Evolutionary conservation across 2,329 filamentous ascomycete species (phyloP).

Genomic region (Mycosphaerella arachidis): DNA sequence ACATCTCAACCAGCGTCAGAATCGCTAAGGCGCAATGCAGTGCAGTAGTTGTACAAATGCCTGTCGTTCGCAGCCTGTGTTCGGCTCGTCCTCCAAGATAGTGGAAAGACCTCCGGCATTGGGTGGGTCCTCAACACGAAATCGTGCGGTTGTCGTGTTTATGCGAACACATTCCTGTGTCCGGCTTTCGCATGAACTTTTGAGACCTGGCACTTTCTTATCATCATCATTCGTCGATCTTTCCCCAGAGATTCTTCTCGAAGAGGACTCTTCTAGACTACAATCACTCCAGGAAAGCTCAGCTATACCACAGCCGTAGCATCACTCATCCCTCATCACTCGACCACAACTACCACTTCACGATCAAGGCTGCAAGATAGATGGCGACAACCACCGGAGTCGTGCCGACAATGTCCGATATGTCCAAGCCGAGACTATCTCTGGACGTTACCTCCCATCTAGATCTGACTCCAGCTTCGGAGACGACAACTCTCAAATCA

Average conservation of each 20-base stretch:
- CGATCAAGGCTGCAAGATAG: background rate
- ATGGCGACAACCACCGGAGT: background rate
- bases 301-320: background rate
- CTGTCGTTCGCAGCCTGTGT: constrained; percentile 6
- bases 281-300: background rate
- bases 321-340: background rate
- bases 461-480: constrained; percentile 4
- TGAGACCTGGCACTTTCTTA: background rate
- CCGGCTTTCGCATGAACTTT: constrained; percentile 2
- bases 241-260: background rate
- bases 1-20: constrained; percentile 12
- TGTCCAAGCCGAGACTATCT: constrained; percentile 3
- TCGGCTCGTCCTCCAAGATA: background rate
- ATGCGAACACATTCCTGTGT: constrained; percentile 2
- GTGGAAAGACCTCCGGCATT: background rate
- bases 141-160: background rate
- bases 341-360: background rate
- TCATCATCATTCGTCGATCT: background rate
- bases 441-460: constrained; percentile 3
- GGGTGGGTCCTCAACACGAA: background rate
- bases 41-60: constrained; percentile 10
- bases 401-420: background rate
- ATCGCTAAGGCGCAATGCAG: background rate
- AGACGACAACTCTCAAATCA: constrained; percentile 8
- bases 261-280: background rate